Conservation (phyloP, 352 stramenopile genomes). For the Globisporangium abappressorium region DNA sequence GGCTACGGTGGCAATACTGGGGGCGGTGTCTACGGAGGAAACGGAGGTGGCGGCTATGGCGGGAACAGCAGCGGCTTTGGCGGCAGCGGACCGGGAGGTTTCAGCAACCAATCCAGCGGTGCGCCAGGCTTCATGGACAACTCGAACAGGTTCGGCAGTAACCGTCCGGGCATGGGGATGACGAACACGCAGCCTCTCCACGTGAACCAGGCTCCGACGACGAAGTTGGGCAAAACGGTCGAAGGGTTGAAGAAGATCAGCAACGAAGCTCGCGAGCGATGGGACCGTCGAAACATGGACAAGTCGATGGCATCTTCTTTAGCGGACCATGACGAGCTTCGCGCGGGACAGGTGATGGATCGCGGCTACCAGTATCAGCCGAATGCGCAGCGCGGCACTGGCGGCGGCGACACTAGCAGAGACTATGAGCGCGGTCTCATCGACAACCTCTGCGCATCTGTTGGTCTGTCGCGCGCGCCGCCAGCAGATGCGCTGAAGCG, state of each 20-base stretch:
- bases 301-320: conserved; percentile 89
- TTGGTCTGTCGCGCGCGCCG: conserved; percentile 68
- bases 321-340: conserved; percentile 81
- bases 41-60: conserved; percentile 17
- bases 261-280: conserved; percentile 72
- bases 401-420: conserved; percentile 71
- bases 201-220: conserved; percentile 33
- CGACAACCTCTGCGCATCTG: conserved; percentile 76
- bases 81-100: conserved; percentile 11
- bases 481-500: conserved; percentile 75
- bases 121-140: conserved; percentile 51
- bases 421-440: conserved; percentile 87
- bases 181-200: conserved; percentile 47
- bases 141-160: conserved; percentile 54
- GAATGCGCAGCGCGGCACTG: conserved; percentile 53
- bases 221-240: conserved; percentile 70
- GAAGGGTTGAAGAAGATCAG: conserved; percentile 84
- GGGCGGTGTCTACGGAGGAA: conserved; percentile 5
- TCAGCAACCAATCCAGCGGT: conserved; percentile 19
- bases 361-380: conserved; percentile 71
- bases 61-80: conserved; percentile 16
- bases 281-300: conserved; percentile 88
- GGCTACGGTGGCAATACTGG: conserved; percentile 19
- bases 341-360: conserved; percentile 63
- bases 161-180: conserved; percentile 40